These are phyloP conservation scores for Pythium aristosporum DNA, from an alignment of 352 stramenopile genomes.

Conservation along the genomic window DNA sequence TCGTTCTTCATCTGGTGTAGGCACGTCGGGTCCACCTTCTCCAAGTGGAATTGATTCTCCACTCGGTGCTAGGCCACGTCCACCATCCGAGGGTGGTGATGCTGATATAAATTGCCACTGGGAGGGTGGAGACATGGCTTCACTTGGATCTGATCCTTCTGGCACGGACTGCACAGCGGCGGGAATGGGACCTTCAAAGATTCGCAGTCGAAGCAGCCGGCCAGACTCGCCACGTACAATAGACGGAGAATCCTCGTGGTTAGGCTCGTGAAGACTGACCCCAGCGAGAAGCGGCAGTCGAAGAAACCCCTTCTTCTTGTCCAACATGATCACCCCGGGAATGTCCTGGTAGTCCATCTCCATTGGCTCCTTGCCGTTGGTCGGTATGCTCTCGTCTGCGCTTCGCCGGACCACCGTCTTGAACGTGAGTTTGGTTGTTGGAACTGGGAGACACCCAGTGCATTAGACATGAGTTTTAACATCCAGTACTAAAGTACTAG, in stretches of 20 bases:
- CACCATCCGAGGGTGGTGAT: neutral
- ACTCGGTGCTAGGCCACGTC: neutral
- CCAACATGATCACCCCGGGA: slow-evolving; percentile 13
- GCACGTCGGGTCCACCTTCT: neutral
- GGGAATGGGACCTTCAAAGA: slow-evolving; percentile 37
- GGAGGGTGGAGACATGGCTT: neutral
- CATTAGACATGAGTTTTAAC: neutral
- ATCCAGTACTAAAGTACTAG: neutral
- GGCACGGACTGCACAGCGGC: neutral
- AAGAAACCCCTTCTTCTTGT: slow-evolving; percentile 10
- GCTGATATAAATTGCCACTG: slow-evolving; percentile 32
- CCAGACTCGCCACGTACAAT: slow-evolving; percentile 37
- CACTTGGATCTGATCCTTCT: neutral
- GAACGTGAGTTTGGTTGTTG: slow-evolving; percentile 12
- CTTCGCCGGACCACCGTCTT: slow-evolving; percentile 2
- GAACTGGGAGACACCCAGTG: neutral
- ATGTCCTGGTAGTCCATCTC: slow-evolving; percentile 13
- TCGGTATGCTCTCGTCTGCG: neutral
- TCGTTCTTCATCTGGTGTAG: neutral
- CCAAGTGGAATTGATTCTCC: neutral
- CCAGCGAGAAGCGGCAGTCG: slow-evolving; percentile 9
- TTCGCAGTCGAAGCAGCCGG: slow-evolving; percentile 33
- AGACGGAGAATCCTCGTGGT: neutral
- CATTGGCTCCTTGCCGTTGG: neutral
- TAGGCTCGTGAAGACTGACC: slow-evolving; percentile 6